Percentiles rank a stretch among this genome's conserved stretches.
Evolutionary conservation across 192 early-diverging fungal species (phyloP).

Genomic region (Jimgerdemannia lactiflua): DNA sequence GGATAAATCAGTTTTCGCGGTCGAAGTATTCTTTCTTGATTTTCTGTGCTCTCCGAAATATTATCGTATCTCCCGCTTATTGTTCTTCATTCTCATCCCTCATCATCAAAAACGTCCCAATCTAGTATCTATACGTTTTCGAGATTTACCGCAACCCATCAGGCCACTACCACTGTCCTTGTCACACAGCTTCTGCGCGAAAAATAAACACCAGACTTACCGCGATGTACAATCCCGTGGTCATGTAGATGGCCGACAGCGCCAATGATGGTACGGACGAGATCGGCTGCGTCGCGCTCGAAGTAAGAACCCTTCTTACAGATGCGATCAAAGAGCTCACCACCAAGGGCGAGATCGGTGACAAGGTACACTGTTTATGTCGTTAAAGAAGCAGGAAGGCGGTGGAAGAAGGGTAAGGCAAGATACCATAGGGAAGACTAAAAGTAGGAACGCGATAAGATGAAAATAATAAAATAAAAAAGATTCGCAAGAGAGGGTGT

Average conservation of each 20-base stretch:
- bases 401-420: no score
- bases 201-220: slow-evolving; percentile 5
- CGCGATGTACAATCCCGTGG: slow-evolving; percentile 84
- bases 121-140: slow-evolving; percentile 62
- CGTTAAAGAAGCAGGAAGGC: background rate
- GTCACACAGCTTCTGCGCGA: no score
- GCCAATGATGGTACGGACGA: slow-evolving; percentile 73
- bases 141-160: background rate
- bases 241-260: slow-evolving; percentile 85
- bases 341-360: slow-evolving; percentile 78
- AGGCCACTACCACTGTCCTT: background rate
- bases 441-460: no score
- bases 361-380: slow-evolving; percentile 62
- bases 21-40: no score
- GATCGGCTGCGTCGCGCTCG: slow-evolving; percentile 79
- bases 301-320: slow-evolving; percentile 61
- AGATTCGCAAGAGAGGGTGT: background rate
- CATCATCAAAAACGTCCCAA: slow-evolving; percentile 22
- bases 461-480: background rate
- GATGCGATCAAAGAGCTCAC: slow-evolving; percentile 93
- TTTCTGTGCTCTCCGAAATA: no score
- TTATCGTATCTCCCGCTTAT: no score
- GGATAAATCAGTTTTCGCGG: no score
- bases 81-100: no score
- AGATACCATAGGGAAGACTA: no score